Base-by-base conservation (phyloP, 257 asterid genomes). In the Solanum peruvianum region DNA sequence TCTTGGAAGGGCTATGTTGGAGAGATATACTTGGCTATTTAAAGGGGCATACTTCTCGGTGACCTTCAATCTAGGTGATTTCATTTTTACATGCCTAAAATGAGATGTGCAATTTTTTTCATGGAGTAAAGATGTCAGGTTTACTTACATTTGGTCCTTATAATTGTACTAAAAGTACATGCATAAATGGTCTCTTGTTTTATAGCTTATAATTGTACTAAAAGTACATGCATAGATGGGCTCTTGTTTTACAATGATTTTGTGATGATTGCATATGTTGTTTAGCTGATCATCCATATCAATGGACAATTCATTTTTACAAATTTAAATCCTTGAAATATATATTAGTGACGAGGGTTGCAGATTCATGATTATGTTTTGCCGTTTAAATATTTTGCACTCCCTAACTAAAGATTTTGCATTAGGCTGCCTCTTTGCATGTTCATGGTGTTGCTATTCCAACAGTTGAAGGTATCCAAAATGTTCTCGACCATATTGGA, bases 381-480 rank as follows among this genome's bases (percentile, higher is more conserved):
- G 11, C 42, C 20, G 20, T 81, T 81, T 49, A 49, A 12, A 29
- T 81, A 33, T 18, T n/a, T 49, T 81, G 70, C 69, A 11, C 25
- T 88, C 47, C 64, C 76, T 86, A 67, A 67, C 86, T 76, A 39
- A 67, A 47, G 82, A 83, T 82, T 56, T 85, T 85, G 60, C 47
- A 67, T 45, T 80, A 96, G 99, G 98, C 98, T 29, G 92, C 86
- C 87, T 93, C 94, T 18, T 89, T 93, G 88, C 98, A 95, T 87
- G 99, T 97, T 86, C 98, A 95, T 80, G 98, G 99, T 69, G 99
- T 95, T 92, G 99, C 99, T 88, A 97, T 97, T 87, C 98, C 99
- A 21, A 95, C 98, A 29, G 92, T 89, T 90, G 98, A 94, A 87
- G 99, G 99, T 88, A 97, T 97, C 89, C 94, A 91, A 44, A 95